Base-by-base conservation (phyloP, 164 flowering plant genomes). In the Tinospora cordifolia region DNA sequence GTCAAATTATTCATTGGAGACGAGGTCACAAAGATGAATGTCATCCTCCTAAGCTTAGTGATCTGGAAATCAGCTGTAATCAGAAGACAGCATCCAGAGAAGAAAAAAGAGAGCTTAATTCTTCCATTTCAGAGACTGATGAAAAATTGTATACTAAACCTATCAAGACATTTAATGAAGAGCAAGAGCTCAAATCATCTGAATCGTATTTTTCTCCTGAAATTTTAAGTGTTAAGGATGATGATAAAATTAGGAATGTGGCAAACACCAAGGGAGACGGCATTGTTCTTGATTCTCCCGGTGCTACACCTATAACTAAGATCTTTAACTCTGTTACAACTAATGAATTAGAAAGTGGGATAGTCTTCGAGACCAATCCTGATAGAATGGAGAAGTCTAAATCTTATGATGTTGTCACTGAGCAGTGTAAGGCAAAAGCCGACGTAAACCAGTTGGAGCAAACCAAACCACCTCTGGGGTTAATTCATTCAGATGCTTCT, bases 1-100 rank as follows among this genome's bases (percentile, higher is more conserved):
- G 97, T 74, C 97, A 91, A 80, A 87, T 89, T 68, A 71, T 86
- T 74, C 97, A 91, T 67, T 91, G 97, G 97, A 82, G 97, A 71
- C 84, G 83, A 85, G 94, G 94, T 39, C 97, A 91, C 84, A 89
- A 84, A 75, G 85, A 87, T 5, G 87, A 88, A 67, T 91, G 97
- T 70, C 84, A 40, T 51, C 93, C 88, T 69, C 79, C 81, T 13
- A 72, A 68, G 34, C 65, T 13, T 64, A 72, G 49, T 72, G 82
- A 75, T 69, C 69, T 40, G 13, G 76, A 30, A 74, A 66, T 67
- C 34, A 71, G 76, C 49, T 67, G 69, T 64, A 72, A 30, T 70
- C 46, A 22, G 19, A 71, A 74, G 27, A 66, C 36, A 17, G 68
- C 57, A 46, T 60, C 54, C 47, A 66, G 60, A 59, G 64, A 44